Percentiles rank a stretch among this genome's conserved stretches.
Evolutionary conservation across 805 yeast species (phyloP).

Genomic region (Ogataea trehaloabstinens): DNA sequence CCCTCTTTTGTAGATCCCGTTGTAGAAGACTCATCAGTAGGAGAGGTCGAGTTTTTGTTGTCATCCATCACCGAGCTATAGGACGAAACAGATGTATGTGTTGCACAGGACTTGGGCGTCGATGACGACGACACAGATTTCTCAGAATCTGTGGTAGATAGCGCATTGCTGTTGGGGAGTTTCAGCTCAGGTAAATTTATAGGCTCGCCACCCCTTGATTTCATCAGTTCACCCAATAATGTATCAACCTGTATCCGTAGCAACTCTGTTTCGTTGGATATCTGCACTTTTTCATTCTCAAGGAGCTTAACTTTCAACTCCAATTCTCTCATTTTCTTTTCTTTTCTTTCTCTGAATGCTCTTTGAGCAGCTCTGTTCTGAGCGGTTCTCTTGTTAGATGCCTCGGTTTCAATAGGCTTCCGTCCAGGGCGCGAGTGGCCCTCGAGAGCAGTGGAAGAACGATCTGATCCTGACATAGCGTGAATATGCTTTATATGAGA

Average conservation of each 20-base stretch:
- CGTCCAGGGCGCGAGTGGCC: constrained; percentile 63
- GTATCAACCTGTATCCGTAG: constrained; percentile 73
- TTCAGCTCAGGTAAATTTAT: constrained; percentile 2
- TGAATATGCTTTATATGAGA: too few relatives aligned
- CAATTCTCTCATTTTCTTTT: constrained; percentile 77
- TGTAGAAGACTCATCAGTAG: not conserved
- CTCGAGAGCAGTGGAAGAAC: constrained; percentile 3
- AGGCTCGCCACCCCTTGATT: constrained; percentile 15
- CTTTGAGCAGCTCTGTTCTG: constrained; percentile 99
- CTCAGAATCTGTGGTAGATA: constrained; percentile 18
- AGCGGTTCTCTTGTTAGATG: constrained; percentile 87
- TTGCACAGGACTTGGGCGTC: constrained; percentile 12
- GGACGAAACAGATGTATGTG: constrained; percentile 20
- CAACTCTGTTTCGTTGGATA: constrained; percentile 68
- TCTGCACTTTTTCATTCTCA: constrained; percentile 69
- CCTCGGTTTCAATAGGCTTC: constrained; percentile 68
- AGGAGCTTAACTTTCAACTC: constrained; percentile 72
- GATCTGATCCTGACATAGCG: not conserved
- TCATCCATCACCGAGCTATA: constrained; percentile 9
- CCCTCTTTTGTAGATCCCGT: not conserved
- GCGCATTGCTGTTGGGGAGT: not conserved
- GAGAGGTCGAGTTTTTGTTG: not conserved
- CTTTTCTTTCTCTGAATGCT: constrained; percentile 94
- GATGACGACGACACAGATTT: constrained; percentile 15
- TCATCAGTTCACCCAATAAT: constrained; percentile 62